Percentiles rank a stretch among this genome's conserved stretches.
These are phyloP conservation scores for Colletotrichum sojae DNA, from an alignment of 2,329 filamentous ascomycete genomes.

Conservation along the genomic window DNA sequence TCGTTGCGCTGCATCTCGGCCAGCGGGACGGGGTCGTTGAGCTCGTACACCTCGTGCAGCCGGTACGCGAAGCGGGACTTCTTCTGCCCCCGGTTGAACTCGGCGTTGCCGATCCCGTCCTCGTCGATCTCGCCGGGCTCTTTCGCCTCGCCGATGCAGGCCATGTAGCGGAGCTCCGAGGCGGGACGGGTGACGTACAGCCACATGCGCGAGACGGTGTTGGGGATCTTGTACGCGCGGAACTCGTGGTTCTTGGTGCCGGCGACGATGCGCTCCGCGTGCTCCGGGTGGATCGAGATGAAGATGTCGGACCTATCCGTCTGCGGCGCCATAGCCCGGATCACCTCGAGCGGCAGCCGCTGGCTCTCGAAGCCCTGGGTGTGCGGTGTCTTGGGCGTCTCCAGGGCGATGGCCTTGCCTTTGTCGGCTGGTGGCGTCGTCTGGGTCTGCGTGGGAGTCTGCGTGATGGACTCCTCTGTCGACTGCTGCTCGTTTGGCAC, in stretches of 20 bases:
- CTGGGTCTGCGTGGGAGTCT: constrained; percentile 32
- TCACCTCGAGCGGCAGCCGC: constrained; percentile 64
- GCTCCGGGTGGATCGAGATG: constrained; percentile 62
- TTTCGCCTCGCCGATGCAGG: constrained; percentile 63
- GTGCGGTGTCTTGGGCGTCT: constrained; percentile 47
- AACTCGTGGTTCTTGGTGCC: constrained; percentile 69
- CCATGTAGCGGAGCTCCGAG: constrained; percentile 71
- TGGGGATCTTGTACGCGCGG: constrained; percentile 68
- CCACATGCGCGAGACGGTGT: constrained; percentile 73
- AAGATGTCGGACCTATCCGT: constrained; percentile 68
- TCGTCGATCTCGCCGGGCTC: constrained; percentile 63
- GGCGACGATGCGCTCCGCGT: constrained; percentile 63
- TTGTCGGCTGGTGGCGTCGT: constrained; percentile 5
- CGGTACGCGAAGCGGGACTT: constrained; percentile 64
- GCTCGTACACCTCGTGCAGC: constrained; percentile 70
- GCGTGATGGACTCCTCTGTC: constrained; percentile 26
- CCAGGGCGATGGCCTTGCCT: not conserved
- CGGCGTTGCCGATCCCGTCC: constrained; percentile 64
- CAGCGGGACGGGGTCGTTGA: constrained; percentile 71
- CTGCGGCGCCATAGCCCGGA: constrained; percentile 63
- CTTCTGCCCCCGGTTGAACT: constrained; percentile 61
- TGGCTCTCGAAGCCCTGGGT: constrained; percentile 62
- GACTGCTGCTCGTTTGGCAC: constrained; percentile 1
- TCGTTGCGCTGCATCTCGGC: constrained; percentile 67
- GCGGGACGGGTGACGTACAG: constrained; percentile 66